Conservation (phyloP, 352 stramenopile genomes). For the Pythium pyrilobum region DNA sequence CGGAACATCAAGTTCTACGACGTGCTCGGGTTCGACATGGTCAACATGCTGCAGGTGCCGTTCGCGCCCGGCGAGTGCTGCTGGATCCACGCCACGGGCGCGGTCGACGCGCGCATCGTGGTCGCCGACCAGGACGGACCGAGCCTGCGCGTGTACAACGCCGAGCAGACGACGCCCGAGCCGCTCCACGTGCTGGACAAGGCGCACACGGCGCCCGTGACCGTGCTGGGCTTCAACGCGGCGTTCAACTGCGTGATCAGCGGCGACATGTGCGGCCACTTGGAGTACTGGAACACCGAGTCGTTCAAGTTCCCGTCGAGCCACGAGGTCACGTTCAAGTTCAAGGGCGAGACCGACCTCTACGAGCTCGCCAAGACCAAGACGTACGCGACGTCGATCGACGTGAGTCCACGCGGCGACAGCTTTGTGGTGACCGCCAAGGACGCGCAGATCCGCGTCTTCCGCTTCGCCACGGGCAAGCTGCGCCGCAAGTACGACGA, state of each 20-base stretch:
- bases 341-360: conserved; percentile 96
- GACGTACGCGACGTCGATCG: conserved; percentile 75
- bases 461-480: conserved; percentile 85
- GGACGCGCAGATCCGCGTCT: conserved; percentile 89
- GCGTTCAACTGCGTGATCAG: conserved; percentile 88
- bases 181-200: conserved; percentile 65
- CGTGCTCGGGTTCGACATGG: conserved; percentile 97
- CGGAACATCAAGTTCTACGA: conserved; percentile 99
- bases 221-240: conserved; percentile 83
- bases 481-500: conserved; percentile 89
- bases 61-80: conserved; percentile 67
- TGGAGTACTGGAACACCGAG: conserved; percentile 93
- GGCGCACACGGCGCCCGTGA: conserved; percentile 91
- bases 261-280: conserved; percentile 86
- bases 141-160: conserved; percentile 84
- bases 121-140: conserved; percentile 62
- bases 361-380: conserved; percentile 94
- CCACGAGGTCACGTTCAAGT: conserved; percentile 72
- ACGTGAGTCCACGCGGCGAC: conserved; percentile 56
- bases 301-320: conserved; percentile 46
- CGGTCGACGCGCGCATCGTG: conserved; percentile 63
- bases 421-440: conserved; percentile 84
- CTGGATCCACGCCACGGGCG: conserved; percentile 63
- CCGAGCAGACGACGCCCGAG: conserved; percentile 47
- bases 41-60: conserved; percentile 91